Base-by-base conservation (phyloP, 208 protist species). In the Dictyostelium gargantuum region DNA sequence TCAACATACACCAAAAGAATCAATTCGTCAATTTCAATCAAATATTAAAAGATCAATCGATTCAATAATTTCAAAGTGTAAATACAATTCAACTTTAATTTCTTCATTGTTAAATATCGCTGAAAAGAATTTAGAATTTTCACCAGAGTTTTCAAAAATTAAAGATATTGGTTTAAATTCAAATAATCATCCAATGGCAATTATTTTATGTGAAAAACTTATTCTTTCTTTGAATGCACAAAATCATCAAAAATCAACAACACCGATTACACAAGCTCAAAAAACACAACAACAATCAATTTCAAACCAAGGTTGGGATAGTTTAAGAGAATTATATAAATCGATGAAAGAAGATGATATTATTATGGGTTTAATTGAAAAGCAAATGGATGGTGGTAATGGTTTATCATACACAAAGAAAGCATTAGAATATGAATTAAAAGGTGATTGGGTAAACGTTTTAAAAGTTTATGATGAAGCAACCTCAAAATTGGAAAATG, bases 271-370 rank as follows among this genome's bases (percentile, higher is more conserved):
- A 5, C 17, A 38, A 19, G 21, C 68, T 21, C 38, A 75, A 73
- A 35, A 44, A 3, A 42, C 8, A 15, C 46, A 54, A 42, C 26
- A 79, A 13, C 8, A 54, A 58, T 6, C 17, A 2, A 21, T 6
- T 1, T 42, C 73, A 4, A 61, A 40, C 35, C 23, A 79, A 23
- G 29, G 42, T 50, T 89, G 82, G 82, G 70, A 89, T 38, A 19
- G 94, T 46, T 86, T 96, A 32, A 77, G 91, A 52, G 70, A 93
- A 40, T 48, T 96, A 10, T 93, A 96, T 72, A 84, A 82, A 52
- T 46, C 80, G 3, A 74, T 97, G 26, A 94, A 93, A 61, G 95
- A 97, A 72, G 85, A 95, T 26, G 96, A 97, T 89, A 79, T 97
- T 1, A 74, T 96, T 44, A 35, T 85, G 15, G 94, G 93, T 40